phyloP scores from a whole-genome alignment of 2,329 filamentous ascomycete genomes.

The Penicillium aurantiogriseum region DNA sequence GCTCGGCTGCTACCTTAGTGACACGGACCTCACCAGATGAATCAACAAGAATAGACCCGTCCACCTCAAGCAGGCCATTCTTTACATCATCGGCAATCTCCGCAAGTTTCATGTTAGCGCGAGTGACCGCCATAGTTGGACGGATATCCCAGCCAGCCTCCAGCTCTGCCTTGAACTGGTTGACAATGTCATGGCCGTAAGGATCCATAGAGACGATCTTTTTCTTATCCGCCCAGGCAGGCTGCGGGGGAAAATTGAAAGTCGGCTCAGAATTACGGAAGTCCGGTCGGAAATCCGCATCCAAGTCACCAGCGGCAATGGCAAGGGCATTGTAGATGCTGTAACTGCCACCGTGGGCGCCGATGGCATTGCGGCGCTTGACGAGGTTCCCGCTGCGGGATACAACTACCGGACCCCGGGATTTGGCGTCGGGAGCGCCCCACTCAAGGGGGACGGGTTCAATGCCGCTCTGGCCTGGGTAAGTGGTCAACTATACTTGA shows the following conservation, averaged over 20 bases:
- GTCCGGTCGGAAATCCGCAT: slow-evolving; percentile 74
- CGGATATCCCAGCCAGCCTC: slow-evolving; percentile 71
- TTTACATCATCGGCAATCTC: slow-evolving; percentile 88
- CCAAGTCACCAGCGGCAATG: slow-evolving; percentile 84
- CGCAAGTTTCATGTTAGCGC: slow-evolving; percentile 93
- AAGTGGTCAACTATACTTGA: slow-evolving; percentile 62
- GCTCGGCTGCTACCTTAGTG: slow-evolving; percentile 95
- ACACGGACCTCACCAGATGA: slow-evolving; percentile 82
- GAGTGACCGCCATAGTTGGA: slow-evolving; percentile 87
- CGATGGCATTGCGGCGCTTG: slow-evolving; percentile 54
- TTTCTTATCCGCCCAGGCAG: slow-evolving; percentile 82
- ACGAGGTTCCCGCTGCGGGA: slow-evolving; percentile 42
- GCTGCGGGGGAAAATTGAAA: slow-evolving; percentile 82
- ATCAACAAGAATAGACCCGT: slow-evolving; percentile 90
- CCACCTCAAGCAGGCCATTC: slow-evolving; percentile 69
- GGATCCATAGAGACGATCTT: slow-evolving; percentile 99
- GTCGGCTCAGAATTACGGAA: slow-evolving; percentile 88
- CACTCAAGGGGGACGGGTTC: slow-evolving; percentile 86
- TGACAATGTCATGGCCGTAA: slow-evolving; percentile 82
- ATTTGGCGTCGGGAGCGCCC: slow-evolving; percentile 72
- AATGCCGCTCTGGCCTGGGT: slow-evolving; percentile 91
- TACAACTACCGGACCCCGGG: slow-evolving; percentile 85
- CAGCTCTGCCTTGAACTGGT: slow-evolving; percentile 72
- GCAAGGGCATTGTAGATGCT: slow-evolving; percentile 94
- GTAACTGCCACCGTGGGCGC: slow-evolving; percentile 84